Evolutionary conservation across 2,329 filamentous ascomycete species (phyloP).

Genomic region (Arthrinium phaeospermum): DNA sequence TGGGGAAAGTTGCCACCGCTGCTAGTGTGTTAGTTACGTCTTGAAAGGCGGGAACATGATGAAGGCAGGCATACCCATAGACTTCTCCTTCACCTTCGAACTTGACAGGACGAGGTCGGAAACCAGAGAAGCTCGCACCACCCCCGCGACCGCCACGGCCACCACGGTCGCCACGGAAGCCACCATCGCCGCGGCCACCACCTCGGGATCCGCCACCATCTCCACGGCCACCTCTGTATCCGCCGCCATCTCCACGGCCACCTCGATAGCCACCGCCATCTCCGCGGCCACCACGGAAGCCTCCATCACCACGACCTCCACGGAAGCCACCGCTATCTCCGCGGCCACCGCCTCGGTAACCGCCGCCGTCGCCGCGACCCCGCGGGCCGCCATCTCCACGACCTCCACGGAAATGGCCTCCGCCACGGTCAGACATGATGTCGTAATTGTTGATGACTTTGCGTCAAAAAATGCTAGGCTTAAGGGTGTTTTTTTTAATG

Average conservation of each 20-base stretch:
- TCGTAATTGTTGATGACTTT: background rate
- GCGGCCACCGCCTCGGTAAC: background rate
- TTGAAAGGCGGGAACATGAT: background rate
- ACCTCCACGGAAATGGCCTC: constrained; percentile 11
- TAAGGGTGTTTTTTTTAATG: background rate
- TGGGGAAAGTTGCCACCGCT: constrained; percentile 26
- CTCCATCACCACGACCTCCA: constrained; percentile 22
- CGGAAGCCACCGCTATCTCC: constrained; percentile 18
- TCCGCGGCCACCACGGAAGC: constrained; percentile 20
- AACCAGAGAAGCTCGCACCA: background rate
- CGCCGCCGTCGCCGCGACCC: constrained; percentile 18
- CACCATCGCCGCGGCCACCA: constrained; percentile 27
- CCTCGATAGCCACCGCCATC: constrained; percentile 25
- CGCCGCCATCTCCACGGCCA: constrained; percentile 29
- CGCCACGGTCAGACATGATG: constrained; percentile 5
- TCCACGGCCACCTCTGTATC: constrained; percentile 27
- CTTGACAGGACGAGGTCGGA: constrained; percentile 25
- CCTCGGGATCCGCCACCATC: constrained; percentile 33
- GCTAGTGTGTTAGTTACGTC: background rate
- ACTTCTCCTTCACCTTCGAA: constrained; percentile 33
- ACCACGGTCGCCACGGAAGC: constrained; percentile 22
- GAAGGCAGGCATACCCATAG: background rate
- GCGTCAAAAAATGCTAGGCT: background rate
- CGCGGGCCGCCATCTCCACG: constrained; percentile 19
- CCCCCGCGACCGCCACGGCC: constrained; percentile 25